Evolutionary conservation across 2,329 filamentous ascomycete genomes (phyloP).

Genomic region (Aciculosporium take): DNA sequence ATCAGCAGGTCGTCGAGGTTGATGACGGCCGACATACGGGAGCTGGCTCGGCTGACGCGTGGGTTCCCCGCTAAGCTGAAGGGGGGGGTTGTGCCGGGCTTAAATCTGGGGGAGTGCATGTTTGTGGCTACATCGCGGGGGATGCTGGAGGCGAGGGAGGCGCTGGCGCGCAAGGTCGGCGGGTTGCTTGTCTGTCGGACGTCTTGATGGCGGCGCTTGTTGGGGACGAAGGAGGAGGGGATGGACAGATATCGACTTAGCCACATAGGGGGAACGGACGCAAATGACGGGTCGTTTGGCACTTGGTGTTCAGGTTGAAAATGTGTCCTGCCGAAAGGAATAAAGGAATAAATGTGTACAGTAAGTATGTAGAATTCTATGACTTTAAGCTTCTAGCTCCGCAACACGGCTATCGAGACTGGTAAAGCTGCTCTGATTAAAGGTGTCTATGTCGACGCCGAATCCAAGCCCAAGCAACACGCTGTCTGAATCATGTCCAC

Average conservation of each 20-base stretch:
- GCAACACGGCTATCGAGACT: neutral
- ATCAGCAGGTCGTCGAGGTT: constrained; percentile 62
- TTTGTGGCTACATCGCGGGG: constrained; percentile 67
- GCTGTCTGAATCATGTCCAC: neutral
- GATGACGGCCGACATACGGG: constrained; percentile 48
- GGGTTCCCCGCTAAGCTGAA: constrained; percentile 45
- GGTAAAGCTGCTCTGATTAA: neutral
- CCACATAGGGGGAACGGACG: no score
- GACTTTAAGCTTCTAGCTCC: neutral
- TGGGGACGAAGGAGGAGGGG: no score
- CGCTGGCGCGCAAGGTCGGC: constrained; percentile 65
- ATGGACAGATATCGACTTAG: neutral
- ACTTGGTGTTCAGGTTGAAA: neutral
- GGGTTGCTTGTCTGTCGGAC: constrained; percentile 66
- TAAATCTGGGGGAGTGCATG: constrained; percentile 70
- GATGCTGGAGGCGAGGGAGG: constrained; percentile 69
- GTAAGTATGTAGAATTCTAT: no score
- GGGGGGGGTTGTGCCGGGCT: constrained; percentile 56
- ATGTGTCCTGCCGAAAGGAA: no score
- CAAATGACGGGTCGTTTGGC: neutral
- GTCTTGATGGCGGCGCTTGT: constrained; percentile 20
- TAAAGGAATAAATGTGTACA: no score
- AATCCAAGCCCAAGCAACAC: neutral
- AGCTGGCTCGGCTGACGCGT: constrained; percentile 50
- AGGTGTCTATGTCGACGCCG: neutral